Base-by-base conservation (phyloP, 306 rosid species). In the Amphicarpaea edgeworthii region DNA sequence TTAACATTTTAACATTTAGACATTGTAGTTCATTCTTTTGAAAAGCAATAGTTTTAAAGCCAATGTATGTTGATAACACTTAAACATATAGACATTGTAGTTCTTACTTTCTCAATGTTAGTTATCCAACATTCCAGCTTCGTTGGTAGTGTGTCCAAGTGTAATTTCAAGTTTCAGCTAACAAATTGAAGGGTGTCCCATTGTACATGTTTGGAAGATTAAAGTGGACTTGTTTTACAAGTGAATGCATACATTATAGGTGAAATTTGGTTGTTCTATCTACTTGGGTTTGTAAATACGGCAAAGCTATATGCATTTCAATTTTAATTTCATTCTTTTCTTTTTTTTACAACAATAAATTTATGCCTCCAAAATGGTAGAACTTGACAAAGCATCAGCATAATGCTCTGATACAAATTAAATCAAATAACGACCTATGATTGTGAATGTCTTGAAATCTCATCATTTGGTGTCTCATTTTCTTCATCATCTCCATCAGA, bases 401-500 rank as follows among this genome's bases (percentile, higher is more conserved):
- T 30, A 63, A 76, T 87, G 90, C 89, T 79, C 77, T 42, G 47
- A 73, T 55, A 61, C 78, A 84, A 71, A 23, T 66, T 21, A 55
- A 85, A 86, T 38, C 8, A 58, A 68, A 72, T 20, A 42, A 69
- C 1, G 45, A 45, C 42, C 23, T 43, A 30, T 63, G 49, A 51
- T 64, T 73, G 70, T 37, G 54, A 68, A 21, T 83, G 79, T 72
- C 67, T 80, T 66, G 73, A 86, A 78, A 85, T 81, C 32, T 68
- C 65, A 65, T 81, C 89, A 69, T 79, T 86, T 24, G 71, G 53
- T 41, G 69, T 68, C 76, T 68, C 86, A 16, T 81, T 85, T 73
- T 83, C 89, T 73, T 84, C 89, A 14, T 81, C 78, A 14, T 84
- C 86, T 65, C 60, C 90, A 2, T 79, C 91, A 40, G 78, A 80